Percentiles rank a stretch among this genome's conserved stretches.
phyloP scores from a whole-genome alignment of 306 rosid genomes.

The Vachellia collinsii region DNA sequence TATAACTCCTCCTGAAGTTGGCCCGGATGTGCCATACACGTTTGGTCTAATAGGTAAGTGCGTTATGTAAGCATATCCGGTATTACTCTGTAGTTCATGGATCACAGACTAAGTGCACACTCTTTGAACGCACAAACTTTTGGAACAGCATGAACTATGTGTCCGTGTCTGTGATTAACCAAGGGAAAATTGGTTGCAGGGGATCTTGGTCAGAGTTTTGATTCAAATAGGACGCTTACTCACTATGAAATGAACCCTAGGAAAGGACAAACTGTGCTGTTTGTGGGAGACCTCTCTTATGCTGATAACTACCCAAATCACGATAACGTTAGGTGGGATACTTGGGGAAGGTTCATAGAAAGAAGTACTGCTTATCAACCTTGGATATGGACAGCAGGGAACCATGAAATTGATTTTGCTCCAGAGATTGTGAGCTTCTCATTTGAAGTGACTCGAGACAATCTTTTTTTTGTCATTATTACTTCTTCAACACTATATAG shows the following conservation, averaged over 20 bases:
- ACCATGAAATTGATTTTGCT: constrained; percentile 80
- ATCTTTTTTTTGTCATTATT: neutral
- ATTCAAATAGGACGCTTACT: constrained; percentile 77
- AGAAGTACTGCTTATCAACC: constrained; percentile 93
- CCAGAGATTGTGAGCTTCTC: constrained; percentile 75
- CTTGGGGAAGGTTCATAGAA: constrained; percentile 90
- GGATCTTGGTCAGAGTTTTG: constrained; percentile 94
- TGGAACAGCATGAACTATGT: neutral
- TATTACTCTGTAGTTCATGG: neutral
- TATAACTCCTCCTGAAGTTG: constrained; percentile 77
- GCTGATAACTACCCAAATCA: constrained; percentile 77
- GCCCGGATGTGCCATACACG: constrained; percentile 87
- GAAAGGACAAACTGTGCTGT: constrained; percentile 72
- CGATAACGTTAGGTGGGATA: constrained; percentile 83
- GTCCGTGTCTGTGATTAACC: constrained; percentile 14
- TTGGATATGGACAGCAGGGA: constrained; percentile 97
- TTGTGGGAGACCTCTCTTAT: constrained; percentile 89
- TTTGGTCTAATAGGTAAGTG: constrained; percentile 87
- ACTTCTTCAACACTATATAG: neutral
- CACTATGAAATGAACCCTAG: constrained; percentile 73
- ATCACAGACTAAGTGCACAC: constrained; percentile 1
- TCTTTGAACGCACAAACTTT: constrained; percentile 11
- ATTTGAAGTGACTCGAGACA: neutral
- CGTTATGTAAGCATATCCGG: neutral
- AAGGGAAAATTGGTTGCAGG: constrained; percentile 49